phyloP scores from a whole-genome alignment of 176 grass and related monocot genomes.

The Avena sativa region DNA sequence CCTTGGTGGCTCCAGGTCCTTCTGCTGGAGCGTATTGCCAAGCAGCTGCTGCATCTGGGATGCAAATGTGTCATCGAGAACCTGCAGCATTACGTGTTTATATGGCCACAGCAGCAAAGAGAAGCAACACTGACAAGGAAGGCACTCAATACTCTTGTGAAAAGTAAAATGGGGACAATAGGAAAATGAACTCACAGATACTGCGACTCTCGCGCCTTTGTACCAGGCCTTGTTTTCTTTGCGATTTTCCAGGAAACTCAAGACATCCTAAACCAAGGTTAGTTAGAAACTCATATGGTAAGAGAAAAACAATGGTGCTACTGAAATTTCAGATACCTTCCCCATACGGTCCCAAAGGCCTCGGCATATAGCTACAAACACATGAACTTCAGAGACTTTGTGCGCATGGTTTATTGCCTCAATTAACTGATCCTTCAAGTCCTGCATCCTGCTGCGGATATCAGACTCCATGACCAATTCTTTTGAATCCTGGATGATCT shows the following conservation, averaged over 20 bases:
- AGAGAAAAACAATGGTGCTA: not conserved
- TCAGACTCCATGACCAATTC: conserved; percentile 85
- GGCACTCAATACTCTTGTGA: not conserved
- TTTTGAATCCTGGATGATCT: conserved; percentile 94
- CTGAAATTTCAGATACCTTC: conserved; percentile 56
- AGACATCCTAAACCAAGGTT: conserved; percentile 71
- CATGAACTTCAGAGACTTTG: conserved; percentile 84
- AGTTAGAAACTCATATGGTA: conserved; percentile 34
- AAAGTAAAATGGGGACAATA: not conserved
- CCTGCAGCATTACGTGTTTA: conserved; percentile 50
- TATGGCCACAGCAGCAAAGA: not conserved
- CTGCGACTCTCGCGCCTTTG: conserved; percentile 78
- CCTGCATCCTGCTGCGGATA: conserved; percentile 91
- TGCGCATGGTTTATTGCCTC: conserved; percentile 81
- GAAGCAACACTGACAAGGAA: not conserved
- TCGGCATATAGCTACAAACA: conserved; percentile 83
- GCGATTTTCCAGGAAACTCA: conserved; percentile 87
- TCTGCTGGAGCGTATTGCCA: conserved; percentile 74
- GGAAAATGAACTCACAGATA: conserved; percentile 65
- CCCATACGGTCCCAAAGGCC: conserved; percentile 96
- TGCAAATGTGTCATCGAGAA: conserved; percentile 94
- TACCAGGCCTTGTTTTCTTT: conserved; percentile 97
- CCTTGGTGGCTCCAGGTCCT: conserved; percentile 84
- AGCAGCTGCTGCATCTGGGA: conserved; percentile 90
- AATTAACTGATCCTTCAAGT: conserved; percentile 75